Evolutionary conservation across 192 early-diverging fungal genomes (phyloP), one percentile per base, ranked within the genome.

Genomic region (Helicostylum pulchrum): DNA sequence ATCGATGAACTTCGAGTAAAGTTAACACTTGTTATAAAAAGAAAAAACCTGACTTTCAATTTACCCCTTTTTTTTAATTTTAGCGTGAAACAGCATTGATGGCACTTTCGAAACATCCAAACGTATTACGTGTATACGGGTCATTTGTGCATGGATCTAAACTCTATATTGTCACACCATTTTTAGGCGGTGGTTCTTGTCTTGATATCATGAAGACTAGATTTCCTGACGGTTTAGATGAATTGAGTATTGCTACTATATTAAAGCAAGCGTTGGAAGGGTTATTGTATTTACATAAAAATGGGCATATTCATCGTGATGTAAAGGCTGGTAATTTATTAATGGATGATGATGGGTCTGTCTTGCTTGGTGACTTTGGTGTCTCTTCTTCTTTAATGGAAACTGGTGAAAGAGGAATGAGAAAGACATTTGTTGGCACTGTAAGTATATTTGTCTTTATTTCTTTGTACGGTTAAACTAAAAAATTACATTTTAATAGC

Each of bases 181-280:
- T 87, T 74, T 78, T 88, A 21, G 49, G 60, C 44, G 45, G 48
- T 79, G 92, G 93, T 11, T 93, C 91, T 11, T 87, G 90, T 60
- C 80, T 94, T 4, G 92, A 95, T 66, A 92, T 95, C 61, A 93
- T 95, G 90, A 92, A 93, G 70, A 87, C 87, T n/a, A 82, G 83
- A 3, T 90, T 83, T 75, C 88, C 89, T 5, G 80, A 90, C 48
- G 93, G 93, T 2, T 83, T 95, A 55, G 93, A 95, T 17, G 93
- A 95, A 71, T 52, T 74, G 15, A 73, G 83, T 9, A 91, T 93
- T 58, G 90, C 87, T 10, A 88, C 89, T 14, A 92, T 95, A 55
- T 71, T 94, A 19, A 89, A 88, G 60, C 93, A 95, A 44, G 79
- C 85, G 0, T 61, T 89, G 34, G 82, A 88, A 54, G 87, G 85